These are phyloP conservation scores for Eimeria sp. DNA, from an alignment of 169 alveolate genomes.

Conservation along the genomic window DNA sequence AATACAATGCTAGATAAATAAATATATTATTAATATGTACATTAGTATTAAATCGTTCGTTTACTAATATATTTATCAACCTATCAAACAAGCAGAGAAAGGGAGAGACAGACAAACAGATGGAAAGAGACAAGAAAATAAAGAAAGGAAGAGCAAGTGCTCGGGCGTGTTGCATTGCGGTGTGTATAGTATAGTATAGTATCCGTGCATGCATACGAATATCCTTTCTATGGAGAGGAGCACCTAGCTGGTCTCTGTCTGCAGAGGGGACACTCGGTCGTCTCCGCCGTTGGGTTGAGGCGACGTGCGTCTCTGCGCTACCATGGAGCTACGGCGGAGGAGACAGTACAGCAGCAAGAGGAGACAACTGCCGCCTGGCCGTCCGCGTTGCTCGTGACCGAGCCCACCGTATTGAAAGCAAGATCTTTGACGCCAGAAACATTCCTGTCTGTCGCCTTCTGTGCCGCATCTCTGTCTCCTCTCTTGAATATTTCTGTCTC, in stretches of 20 bases:
- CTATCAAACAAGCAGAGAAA: too few species aligned
- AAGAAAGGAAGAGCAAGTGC: too few species aligned
- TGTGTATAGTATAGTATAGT: background rate
- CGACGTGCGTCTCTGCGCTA: constrained; percentile 33
- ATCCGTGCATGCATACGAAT: background rate
- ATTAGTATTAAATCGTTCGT: too few species aligned
- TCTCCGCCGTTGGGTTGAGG: constrained; percentile 72
- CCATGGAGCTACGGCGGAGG: background rate
- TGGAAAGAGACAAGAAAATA: too few species aligned
- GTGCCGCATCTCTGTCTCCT: background rate
- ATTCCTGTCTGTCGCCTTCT: background rate
- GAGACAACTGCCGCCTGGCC: background rate
- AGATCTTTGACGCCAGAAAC: constrained; percentile 41
- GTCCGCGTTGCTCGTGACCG: constrained; percentile 58
- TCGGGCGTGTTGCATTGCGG: too few species aligned
- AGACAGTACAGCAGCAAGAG: background rate
- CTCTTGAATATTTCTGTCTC: background rate
- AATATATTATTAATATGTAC: too few species aligned
- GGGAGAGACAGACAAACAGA: too few species aligned
- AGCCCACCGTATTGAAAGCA: constrained; percentile 39
- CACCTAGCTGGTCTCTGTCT: background rate
- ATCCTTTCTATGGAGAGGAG: background rate
- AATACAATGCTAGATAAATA: too few species aligned
- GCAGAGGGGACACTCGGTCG: constrained; percentile 62
- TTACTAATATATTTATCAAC: too few species aligned